These are phyloP conservation scores for Nannochloropsis oceanica DNA, from an alignment of 108 stramenopile species.

Conservation along the genomic window DNA sequence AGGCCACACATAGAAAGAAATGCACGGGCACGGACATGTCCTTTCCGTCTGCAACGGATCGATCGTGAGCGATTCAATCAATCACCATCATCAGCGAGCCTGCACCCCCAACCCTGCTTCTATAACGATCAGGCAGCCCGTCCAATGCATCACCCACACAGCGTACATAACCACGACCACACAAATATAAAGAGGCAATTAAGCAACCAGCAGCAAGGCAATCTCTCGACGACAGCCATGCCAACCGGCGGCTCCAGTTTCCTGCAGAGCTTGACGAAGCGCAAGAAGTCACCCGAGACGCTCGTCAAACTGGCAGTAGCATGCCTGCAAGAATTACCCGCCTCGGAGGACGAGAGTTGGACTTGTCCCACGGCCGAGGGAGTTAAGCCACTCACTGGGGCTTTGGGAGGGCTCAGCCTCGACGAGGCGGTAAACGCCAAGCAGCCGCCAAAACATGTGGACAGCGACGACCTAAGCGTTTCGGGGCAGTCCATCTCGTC, in stretches of 20 bases:
- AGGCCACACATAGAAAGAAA: too few species aligned
- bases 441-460: not conserved
- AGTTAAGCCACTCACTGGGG: not conserved
- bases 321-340: not conserved
- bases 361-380: not conserved
- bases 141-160: too few species aligned
- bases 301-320: not conserved
- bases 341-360: not conserved
- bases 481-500: not conserved
- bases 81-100: too few species aligned
- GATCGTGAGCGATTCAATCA: too few species aligned
- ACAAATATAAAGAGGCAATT: too few species aligned
- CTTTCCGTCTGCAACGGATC: too few species aligned
- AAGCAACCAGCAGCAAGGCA: not conserved
- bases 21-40: too few species aligned
- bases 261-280: not conserved
- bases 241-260: not conserved
- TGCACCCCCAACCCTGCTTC: too few species aligned
- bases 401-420: not conserved
- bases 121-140: too few species aligned
- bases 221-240: not conserved
- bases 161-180: too few species aligned
- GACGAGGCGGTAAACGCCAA: not conserved
- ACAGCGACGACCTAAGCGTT: not conserved
- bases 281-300: not conserved